phyloP scores from a whole-genome alignment of 805 yeast genomes.

The Starmerella vitae region DNA sequence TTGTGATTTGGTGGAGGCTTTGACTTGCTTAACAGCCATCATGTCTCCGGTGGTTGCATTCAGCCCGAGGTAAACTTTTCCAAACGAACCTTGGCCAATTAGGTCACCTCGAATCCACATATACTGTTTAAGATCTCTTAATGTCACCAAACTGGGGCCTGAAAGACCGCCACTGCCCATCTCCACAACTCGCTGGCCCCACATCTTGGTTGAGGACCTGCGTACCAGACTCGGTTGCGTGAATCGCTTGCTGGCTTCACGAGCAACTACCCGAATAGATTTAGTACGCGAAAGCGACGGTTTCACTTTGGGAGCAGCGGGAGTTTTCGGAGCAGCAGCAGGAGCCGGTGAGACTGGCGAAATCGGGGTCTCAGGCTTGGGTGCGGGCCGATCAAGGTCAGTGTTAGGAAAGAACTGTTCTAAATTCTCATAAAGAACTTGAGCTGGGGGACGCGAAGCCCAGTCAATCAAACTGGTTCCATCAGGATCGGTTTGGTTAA shows the following conservation, averaged over 20 bases:
- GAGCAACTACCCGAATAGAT: constrained; percentile 84
- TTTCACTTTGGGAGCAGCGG: background rate
- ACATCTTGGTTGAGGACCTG: constrained; percentile 81
- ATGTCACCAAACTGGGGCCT: constrained; percentile 43
- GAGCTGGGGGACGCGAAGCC: constrained; percentile 90
- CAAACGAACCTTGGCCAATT: constrained; percentile 94
- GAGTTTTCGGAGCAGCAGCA: background rate
- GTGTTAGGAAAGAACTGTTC: constrained; percentile 88
- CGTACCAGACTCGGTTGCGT: constrained; percentile 34
- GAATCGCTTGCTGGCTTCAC: constrained; percentile 57
- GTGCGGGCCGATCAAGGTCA: constrained; percentile 78
- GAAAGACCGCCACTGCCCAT: constrained; percentile 45
- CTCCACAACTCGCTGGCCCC: constrained; percentile 93
- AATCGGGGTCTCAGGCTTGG: constrained; percentile 28
- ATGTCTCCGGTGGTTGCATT: constrained; percentile 95
- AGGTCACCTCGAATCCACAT: constrained; percentile 97
- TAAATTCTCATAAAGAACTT: constrained; percentile 78
- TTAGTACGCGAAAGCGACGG: constrained; percentile 45
- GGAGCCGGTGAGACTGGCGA: background rate
- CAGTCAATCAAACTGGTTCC: constrained; percentile 26
- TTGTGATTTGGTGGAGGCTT: constrained; percentile 22
- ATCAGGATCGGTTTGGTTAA: constrained; percentile 12
- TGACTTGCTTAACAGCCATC: constrained; percentile 95
- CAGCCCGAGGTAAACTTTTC: constrained; percentile 79
- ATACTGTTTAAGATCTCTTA: constrained; percentile 59